Conservation (phyloP, 139 green algal species). For the Nannochloris sp. region DNA sequence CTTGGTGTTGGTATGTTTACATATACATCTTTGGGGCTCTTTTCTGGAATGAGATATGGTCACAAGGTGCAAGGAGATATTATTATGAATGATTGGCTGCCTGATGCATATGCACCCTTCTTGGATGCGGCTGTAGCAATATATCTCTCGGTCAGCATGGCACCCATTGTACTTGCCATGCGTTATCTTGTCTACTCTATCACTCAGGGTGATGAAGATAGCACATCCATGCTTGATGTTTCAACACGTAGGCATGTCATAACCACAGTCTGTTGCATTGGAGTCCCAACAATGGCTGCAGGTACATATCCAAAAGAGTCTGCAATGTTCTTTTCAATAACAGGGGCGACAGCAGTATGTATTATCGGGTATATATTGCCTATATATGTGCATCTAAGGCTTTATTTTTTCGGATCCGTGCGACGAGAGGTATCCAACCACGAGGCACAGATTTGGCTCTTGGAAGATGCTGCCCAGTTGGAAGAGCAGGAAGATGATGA, state of each 20-base stretch:
- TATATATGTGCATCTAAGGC: constrained; percentile 30
- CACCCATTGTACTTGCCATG: constrained; percentile 32
- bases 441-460: not conserved
- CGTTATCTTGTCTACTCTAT: constrained; percentile 20
- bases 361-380: constrained; percentile 41
- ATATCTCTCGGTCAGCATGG: constrained; percentile 36
- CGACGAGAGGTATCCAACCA: not conserved
- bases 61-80: constrained; percentile 32
- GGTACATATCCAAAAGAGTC: constrained; percentile 33
- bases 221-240: constrained; percentile 40
- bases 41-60: constrained; percentile 39
- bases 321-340: constrained; percentile 44
- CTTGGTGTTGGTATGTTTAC: constrained; percentile 13
- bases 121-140: constrained; percentile 23
- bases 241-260: constrained; percentile 34
- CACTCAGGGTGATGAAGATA: not conserved
- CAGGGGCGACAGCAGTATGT: constrained; percentile 36
- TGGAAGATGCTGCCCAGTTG: not conserved
- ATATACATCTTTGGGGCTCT: constrained; percentile 39
- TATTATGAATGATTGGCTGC: constrained; percentile 43
- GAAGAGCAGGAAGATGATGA: not conserved
- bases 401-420: constrained; percentile 9
- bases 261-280: constrained; percentile 33
- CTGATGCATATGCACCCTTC: constrained; percentile 17
- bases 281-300: constrained; percentile 23